phyloP scores from a whole-genome alignment of 2,329 filamentous ascomycete species.

The Triangularia setosa region DNA sequence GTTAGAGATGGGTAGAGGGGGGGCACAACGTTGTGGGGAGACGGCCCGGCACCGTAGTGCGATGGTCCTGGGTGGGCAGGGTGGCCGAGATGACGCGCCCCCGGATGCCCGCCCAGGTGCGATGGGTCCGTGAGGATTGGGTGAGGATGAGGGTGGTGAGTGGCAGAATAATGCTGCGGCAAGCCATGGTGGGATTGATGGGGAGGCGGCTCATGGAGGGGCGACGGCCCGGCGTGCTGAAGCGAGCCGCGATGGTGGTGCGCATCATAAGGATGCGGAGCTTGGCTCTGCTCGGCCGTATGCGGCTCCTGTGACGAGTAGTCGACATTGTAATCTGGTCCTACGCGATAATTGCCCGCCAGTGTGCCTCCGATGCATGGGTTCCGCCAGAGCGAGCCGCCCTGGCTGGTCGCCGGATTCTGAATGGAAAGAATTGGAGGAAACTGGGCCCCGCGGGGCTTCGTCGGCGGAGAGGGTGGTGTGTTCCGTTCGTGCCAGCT shows the following conservation, averaged over 20 bases:
- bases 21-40: conserved; percentile 43
- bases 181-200: conserved; percentile 41
- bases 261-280: conserved; percentile 59
- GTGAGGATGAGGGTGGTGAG: conserved; percentile 46
- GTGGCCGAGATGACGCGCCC: conserved; percentile 41
- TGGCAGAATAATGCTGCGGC: conserved; percentile 44
- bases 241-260: conserved; percentile 46
- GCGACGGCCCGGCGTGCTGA: conserved; percentile 44
- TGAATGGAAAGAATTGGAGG: conserved; percentile 57
- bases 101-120: conserved; percentile 50
- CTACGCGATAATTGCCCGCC: conserved; percentile 70
- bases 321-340: conserved; percentile 68
- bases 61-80: conserved; percentile 46
- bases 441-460: conserved; percentile 52
- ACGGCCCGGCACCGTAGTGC: conserved; percentile 49
- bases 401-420: conserved; percentile 66
- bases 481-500: conserved; percentile 28
- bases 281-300: conserved; percentile 61
- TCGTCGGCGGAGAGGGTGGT: conserved; percentile 33
- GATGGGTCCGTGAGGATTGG: conserved; percentile 55
- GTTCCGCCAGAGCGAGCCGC: conserved; percentile 73
- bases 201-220: conserved; percentile 45
- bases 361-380: conserved; percentile 69
- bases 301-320: conserved; percentile 66
- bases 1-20: conserved; percentile 52